These are phyloP conservation scores for Manihot esculenta DNA, from an alignment of 441 rosid genomes.

Conservation along the genomic window DNA sequence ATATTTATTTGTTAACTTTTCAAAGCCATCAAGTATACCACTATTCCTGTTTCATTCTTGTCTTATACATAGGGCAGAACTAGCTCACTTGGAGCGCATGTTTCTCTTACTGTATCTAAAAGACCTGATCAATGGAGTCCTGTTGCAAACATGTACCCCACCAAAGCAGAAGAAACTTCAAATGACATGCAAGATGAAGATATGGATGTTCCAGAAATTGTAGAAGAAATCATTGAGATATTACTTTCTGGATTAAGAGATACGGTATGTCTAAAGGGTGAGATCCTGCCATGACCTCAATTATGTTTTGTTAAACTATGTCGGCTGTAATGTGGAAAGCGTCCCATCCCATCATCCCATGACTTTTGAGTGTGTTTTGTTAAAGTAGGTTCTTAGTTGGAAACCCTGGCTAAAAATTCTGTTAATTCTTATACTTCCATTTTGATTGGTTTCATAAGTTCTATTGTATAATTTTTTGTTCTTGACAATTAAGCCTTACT, in stretches of 20 bases:
- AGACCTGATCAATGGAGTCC: conserved; percentile 37
- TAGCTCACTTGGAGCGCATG: conserved; percentile 61
- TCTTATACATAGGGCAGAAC: conserved; percentile 54
- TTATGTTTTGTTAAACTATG: neutral
- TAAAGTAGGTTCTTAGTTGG: conserved; percentile 2
- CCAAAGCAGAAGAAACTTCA: conserved; percentile 40
- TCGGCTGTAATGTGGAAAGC: conserved; percentile 1
- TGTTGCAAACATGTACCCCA: conserved; percentile 23
- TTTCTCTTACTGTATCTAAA: conserved; percentile 40
- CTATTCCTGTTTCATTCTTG: conserved; percentile 21
- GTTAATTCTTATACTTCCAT: neutral
- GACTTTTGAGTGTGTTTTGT: conserved; percentile 7
- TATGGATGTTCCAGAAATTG: conserved; percentile 81
- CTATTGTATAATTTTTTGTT: neutral
- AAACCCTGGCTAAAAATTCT: neutral
- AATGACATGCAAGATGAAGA: conserved; percentile 58
- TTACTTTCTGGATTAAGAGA: conserved; percentile 83
- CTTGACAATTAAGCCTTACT: conserved; percentile 4
- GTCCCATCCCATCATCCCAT: conserved; percentile 17
- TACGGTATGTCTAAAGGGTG: conserved; percentile 62
- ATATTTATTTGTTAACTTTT: conserved; percentile 1
- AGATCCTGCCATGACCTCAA: conserved; percentile 22
- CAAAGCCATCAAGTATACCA: neutral
- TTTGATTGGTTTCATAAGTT: neutral
- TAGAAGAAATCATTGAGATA: conserved; percentile 91